Percentiles rank a stretch among this genome's conserved stretches.
These are phyloP conservation scores for Lodderomyces parapsilosis DNA, from an alignment of 1,139 yeast genomes.

Conservation along the genomic window DNA sequence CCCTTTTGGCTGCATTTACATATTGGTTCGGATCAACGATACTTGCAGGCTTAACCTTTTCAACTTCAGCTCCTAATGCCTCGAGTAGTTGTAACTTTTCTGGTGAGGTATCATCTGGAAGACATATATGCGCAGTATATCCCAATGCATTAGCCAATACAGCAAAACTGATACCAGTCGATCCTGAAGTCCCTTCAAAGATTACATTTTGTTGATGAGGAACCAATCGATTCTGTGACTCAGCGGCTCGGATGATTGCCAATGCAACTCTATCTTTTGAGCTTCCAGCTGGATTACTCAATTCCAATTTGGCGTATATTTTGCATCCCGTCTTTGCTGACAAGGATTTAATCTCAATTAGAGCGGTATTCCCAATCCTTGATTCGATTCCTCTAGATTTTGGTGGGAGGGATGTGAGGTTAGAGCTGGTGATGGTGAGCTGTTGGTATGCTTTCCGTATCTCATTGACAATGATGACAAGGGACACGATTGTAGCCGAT, in stretches of 20 bases:
- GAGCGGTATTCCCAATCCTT: slow-evolving; percentile 86
- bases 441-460: slow-evolving; percentile 10
- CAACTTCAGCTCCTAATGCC: slow-evolving; percentile 81
- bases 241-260: slow-evolving; percentile 74
- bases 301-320: slow-evolving; percentile 83
- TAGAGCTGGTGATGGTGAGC: slow-evolving; percentile 1
- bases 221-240: slow-evolving; percentile 51
- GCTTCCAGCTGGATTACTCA: slow-evolving; percentile 90
- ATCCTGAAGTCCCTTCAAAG: slow-evolving; percentile 94
- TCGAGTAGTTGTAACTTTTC: slow-evolving; percentile 74
- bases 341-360: slow-evolving; percentile 76
- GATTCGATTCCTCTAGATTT: slow-evolving; percentile 41
- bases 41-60: slow-evolving; percentile 90
- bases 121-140: slow-evolving; percentile 82
- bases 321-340: slow-evolving; percentile 75
- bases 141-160: slow-evolving; percentile 86
- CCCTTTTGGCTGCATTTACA: slow-evolving; percentile 78
- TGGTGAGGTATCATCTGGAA: slow-evolving; percentile 91
- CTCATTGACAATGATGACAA: slow-evolving; percentile 15
- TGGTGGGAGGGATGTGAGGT: slow-evolving; percentile 27
- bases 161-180: slow-evolving; percentile 94
- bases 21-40: slow-evolving; percentile 93
- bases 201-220: slow-evolving; percentile 63
- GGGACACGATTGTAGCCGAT: slow-evolving; percentile 18
- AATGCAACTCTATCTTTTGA: slow-evolving; percentile 94